phyloP scores from a whole-genome alignment of 73 alveolate genomes.

The Paramecium caudatum region DNA sequence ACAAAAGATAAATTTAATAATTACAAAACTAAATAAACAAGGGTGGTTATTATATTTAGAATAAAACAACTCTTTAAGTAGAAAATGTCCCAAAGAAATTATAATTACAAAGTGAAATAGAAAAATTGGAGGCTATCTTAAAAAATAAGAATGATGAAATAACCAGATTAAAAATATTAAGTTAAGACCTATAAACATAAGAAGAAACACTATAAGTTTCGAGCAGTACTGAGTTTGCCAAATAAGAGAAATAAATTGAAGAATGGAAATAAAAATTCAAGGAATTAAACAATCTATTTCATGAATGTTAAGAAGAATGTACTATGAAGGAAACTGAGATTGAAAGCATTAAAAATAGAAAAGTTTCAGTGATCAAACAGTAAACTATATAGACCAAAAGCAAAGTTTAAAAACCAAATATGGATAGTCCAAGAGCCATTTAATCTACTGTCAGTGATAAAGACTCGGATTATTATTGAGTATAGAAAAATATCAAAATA shows the following conservation, averaged over 20 bases:
- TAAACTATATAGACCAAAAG: background rate
- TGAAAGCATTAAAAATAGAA: slow-evolving; percentile 46
- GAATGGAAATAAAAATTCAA: slow-evolving; percentile 33
- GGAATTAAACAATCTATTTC: slow-evolving; percentile 28
- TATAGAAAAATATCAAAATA: background rate
- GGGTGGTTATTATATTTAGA: background rate
- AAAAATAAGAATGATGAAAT: slow-evolving; percentile 16
- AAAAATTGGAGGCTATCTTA: background rate
- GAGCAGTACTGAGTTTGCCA: background rate
- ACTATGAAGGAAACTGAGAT: slow-evolving; percentile 54
- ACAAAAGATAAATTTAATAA: background rate
- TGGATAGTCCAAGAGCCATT: slow-evolving; percentile 52
- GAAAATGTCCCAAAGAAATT: slow-evolving; percentile 7
- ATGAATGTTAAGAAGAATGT: slow-evolving; percentile 32
- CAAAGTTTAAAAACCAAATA: slow-evolving; percentile 1
- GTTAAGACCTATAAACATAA: background rate
- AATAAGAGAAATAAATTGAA: background rate
- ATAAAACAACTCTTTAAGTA: slow-evolving; percentile 23
- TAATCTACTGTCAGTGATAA: slow-evolving; percentile 5
- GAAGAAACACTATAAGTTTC: background rate
- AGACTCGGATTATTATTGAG: slow-evolving; percentile 44
- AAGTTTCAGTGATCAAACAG: background rate
- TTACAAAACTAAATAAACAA: background rate
- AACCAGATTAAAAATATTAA: background rate
- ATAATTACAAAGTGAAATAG: background rate